Base-by-base conservation (phyloP, 2,329 filamentous ascomycete species). In the Bimuria novae-zelandiae region DNA sequence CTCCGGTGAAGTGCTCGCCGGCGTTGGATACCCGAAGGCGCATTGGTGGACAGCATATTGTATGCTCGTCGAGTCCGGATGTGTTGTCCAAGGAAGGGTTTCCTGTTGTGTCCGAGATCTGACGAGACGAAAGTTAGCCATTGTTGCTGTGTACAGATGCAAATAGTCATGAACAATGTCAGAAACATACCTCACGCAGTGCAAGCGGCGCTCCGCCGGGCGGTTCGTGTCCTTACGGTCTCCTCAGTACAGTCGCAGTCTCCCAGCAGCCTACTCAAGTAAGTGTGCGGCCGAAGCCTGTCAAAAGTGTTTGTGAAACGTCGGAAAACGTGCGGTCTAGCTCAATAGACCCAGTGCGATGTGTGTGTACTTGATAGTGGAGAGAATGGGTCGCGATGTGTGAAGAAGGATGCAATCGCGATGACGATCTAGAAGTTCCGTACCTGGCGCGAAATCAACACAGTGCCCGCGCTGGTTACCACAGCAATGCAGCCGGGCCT, bases 141-240 rank as follows among this genome's bases (percentile, higher is more conserved):
- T 61, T 52, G 47, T n/a, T 23, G 19, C 19, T 7, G 23, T 35
- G 42, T 29, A 29, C 4, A 36, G 4, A 8, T 8, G 14, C 33
- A 16, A 3, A 17, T 16, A 7, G n/a, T 21, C n/a, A 4, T 29
- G 2, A 1, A 21, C 22, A 10, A 8, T 8, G 12, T 12, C 7
- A 37, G 8, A 11, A 39, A 64, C 78, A 64, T 75, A 91, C 89
- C 88, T 92, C 87, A 87, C 87, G 87, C 87, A 90, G 86, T 83
- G 86, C 87, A 88, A 89, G 86, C 87, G 85, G 86, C 84, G 72
- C 64, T 82, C 83, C 85, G 88, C 87, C 88, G 88, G 89, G 88
- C 86, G 76, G 72, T 71, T 76, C 70, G 74, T 71, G 69, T 76
- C 65, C 65, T 77, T 78, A 77, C 68, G 65, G 72, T 69, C 63